Evolutionary conservation across 768 basidiomycete species (phyloP), one percentile per base, ranked within the genome.

Genomic region (Xanthoconium stramineum): DNA sequence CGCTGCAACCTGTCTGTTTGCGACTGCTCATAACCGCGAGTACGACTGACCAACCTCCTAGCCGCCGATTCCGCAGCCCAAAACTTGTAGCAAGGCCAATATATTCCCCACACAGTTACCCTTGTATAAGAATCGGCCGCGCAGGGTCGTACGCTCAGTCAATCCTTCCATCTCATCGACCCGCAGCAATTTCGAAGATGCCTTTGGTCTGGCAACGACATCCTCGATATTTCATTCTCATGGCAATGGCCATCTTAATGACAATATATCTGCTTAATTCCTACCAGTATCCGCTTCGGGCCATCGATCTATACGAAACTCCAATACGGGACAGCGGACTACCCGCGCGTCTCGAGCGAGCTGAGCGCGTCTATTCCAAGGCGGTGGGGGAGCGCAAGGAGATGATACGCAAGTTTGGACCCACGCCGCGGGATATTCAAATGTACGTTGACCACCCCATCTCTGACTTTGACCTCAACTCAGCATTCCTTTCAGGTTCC

Each of bases 401-500:
- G 28, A 70, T 85, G 53, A 82, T 85, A 62, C 71, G 74, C 56
- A 79, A 75, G 61, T 83, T 79, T 70, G 84, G 84, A 1, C 81
- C 83, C 17, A 74, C 69, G 0, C 66, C 80, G 12, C 74, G 75
- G 42, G 77, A 82, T 43, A 74, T 84, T 32, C 66, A 54, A 24
- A 70, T 80, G 83, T 69, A 28, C 50, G 59, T 53, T 44, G 17
- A 40, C 42, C 32, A 19, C 37, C 30, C 37, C 55, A 36, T 19
- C 44, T 50, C n/a, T 35, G 59, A 39, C 55, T 56, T 36, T 47
- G 53, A 38, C 12, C 17, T 47, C 40, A 47, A 33, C 20, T 24
- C 24, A 24, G 10, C 40, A 52, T 44, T 37, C 39, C n/a, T 58
- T 57, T 55, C 55, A 83, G 82, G 61, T 83, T 83, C 64, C 82